Conservation (phyloP, 1,139 yeast species). For the Yamadazyma taylorii region DNA sequence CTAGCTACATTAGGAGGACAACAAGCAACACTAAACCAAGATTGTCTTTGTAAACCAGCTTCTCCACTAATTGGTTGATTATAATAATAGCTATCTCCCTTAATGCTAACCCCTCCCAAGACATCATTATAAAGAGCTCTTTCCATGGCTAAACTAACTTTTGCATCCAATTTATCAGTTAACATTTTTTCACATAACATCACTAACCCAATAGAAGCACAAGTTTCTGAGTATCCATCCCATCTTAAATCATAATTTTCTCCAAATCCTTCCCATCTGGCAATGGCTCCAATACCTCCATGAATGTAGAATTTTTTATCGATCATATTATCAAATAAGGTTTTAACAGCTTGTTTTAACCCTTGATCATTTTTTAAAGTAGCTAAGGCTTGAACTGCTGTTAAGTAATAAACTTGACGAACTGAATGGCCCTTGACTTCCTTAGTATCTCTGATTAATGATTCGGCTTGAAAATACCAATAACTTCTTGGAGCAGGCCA, state of each 20-base stretch:
- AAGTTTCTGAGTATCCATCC: conserved; percentile 23
- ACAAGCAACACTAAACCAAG: conserved; percentile 22
- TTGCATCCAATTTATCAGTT: conserved; percentile 10
- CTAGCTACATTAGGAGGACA: conserved; percentile 25
- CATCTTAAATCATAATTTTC: conserved; percentile 20
- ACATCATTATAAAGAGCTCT: conserved; percentile 19
- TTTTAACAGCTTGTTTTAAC: conserved; percentile 14
- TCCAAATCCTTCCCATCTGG: conserved; percentile 24
- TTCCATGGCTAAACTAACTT: conserved; percentile 18
- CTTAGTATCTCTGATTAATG: conserved; percentile 12
- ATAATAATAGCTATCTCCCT: conserved; percentile 18
- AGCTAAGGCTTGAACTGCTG: conserved; percentile 20
- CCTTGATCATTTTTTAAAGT: conserved; percentile 13
- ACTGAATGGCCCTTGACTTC: conserved; percentile 21
- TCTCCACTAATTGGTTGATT: conserved; percentile 18
- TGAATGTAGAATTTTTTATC: conserved; percentile 21
- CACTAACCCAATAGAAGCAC: conserved; percentile 22
- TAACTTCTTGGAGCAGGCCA: conserved; percentile 20
- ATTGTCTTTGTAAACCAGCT: conserved; percentile 15
- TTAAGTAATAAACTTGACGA: conserved; percentile 16
- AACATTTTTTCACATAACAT: conserved; percentile 16
- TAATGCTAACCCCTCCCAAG: conserved; percentile 19
- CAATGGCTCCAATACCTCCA: conserved; percentile 23
- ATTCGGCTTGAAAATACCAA: conserved; percentile 22
- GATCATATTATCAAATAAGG: conserved; percentile 20